phyloP scores from a whole-genome alignment of 2,329 filamentous ascomycete species.

The Myriosclerotinia scirpicola region DNA sequence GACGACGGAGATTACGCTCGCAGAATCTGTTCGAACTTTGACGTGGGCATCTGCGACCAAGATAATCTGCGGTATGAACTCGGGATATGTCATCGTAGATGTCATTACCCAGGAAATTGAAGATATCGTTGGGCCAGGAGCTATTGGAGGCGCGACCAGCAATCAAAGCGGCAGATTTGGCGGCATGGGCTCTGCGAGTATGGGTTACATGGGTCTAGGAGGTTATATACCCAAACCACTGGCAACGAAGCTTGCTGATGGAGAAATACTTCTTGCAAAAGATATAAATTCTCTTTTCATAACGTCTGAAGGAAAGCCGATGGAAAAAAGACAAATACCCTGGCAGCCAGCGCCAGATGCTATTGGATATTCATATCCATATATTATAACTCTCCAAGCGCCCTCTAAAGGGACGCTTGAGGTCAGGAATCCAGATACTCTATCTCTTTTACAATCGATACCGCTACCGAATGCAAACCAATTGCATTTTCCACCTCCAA shows the following conservation, averaged over 20 bases:
- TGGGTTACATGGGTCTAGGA: slow-evolving; percentile 96
- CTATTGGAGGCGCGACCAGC: slow-evolving; percentile 63
- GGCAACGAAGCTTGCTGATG: slow-evolving; percentile 76
- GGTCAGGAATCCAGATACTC: slow-evolving; percentile 86
- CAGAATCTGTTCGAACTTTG: slow-evolving; percentile 81
- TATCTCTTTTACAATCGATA: slow-evolving; percentile 86
- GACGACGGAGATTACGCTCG: slow-evolving; percentile 72
- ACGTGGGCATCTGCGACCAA: slow-evolving; percentile 89
- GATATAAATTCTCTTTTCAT: slow-evolving; percentile 96
- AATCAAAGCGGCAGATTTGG: slow-evolving; percentile 65
- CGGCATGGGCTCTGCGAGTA: slow-evolving; percentile 77
- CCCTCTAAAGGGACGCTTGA: slow-evolving; percentile 82
- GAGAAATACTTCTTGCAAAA: slow-evolving; percentile 90
- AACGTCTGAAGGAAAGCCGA: slow-evolving; percentile 74
- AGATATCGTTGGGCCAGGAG: slow-evolving; percentile 77
- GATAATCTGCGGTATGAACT: slow-evolving; percentile 86
- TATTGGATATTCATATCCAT: slow-evolving; percentile 95
- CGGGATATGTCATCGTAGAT: slow-evolving; percentile 87
- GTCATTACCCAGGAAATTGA: slow-evolving; percentile 70
- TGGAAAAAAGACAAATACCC: slow-evolving; percentile 85
- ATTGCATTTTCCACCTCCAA: slow-evolving; percentile 88
- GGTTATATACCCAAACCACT: slow-evolving; percentile 90
- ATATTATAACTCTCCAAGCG: slow-evolving; percentile 82
- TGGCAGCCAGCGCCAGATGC: slow-evolving; percentile 87
- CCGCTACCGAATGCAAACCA: slow-evolving; percentile 77